phyloP scores from a whole-genome alignment of 208 protist species.

The Acanthamoeba castellanii region DNA sequence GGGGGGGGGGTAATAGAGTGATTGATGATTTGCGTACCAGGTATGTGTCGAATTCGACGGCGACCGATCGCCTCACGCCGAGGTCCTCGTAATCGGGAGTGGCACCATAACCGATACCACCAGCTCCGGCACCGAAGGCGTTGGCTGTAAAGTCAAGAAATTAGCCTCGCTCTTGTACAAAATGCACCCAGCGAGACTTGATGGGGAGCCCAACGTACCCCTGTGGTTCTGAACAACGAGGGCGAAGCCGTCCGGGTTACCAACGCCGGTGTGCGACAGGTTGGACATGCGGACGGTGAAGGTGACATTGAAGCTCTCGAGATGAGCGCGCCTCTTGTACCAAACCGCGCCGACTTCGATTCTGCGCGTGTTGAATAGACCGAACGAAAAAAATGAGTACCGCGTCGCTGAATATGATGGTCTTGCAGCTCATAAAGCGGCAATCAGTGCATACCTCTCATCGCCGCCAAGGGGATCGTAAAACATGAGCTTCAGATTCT shows the following conservation, averaged over 20 bases:
- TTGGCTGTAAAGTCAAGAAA: neutral
- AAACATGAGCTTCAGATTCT: neutral
- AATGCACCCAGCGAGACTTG: neutral
- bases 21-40: neutral
- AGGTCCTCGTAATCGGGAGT: conserved; percentile 24
- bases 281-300: conserved; percentile 51
- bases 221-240: conserved; percentile 44
- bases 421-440: neutral
- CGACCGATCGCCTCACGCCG: conserved; percentile 4
- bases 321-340: conserved; percentile 19
- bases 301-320: conserved; percentile 52
- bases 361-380: neutral
- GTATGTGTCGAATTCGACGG: conserved; percentile 27
- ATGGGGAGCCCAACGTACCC: neutral
- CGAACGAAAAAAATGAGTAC: too few relatives aligned
- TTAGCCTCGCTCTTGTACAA: too few relatives aligned
- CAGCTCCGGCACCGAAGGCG: conserved; percentile 24
- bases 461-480: neutral
- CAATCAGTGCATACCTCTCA: neutral
- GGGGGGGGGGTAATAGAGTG: neutral
- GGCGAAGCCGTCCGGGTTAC: conserved; percentile 42
- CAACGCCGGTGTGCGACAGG: conserved; percentile 25
- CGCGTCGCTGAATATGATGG: neutral
- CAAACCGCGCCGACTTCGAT: conserved; percentile 10
- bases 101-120: conserved; percentile 50